phyloP scores from a whole-genome alignment of 371 early-diverging fungal genomes.

The Rhizomucor pusillus region DNA sequence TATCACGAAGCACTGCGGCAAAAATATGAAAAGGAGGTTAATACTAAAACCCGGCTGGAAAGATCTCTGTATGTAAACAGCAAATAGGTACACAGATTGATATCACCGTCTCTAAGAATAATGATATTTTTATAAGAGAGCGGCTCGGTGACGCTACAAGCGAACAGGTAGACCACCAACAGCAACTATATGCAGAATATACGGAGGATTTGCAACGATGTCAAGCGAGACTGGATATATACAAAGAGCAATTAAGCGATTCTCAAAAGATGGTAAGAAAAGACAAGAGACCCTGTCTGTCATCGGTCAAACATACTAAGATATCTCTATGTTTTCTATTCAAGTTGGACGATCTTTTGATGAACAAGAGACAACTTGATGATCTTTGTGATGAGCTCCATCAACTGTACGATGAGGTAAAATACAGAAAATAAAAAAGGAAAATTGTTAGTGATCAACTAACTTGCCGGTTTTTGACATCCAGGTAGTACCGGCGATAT shows the following conservation, averaged over 20 bases:
- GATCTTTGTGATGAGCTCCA: slow-evolving; percentile 27
- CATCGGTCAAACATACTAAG: neutral
- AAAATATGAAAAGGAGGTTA: slow-evolving; percentile 27
- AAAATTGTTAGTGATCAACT: no score
- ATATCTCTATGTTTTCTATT: neutral
- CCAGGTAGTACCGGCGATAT: slow-evolving; percentile 28
- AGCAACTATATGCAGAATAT: slow-evolving; percentile 10
- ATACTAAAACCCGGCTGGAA: slow-evolving; percentile 27
- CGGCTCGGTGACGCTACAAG: neutral
- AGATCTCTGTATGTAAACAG: slow-evolving; percentile 26
- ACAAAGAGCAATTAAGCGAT: slow-evolving; percentile 27
- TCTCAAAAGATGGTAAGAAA: slow-evolving; percentile 30
- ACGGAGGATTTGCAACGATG: slow-evolving; percentile 28
- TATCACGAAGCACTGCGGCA: slow-evolving; percentile 39
- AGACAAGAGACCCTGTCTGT: neutral
- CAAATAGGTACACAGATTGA: no score
- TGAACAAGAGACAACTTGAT: slow-evolving; percentile 31
- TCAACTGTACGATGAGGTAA: slow-evolving; percentile 35
- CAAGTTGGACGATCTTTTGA: slow-evolving; percentile 28
- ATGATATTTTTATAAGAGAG: neutral
- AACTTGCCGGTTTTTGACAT: neutral
- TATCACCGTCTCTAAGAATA: no score
- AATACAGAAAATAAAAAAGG: no score
- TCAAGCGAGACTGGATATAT: slow-evolving; percentile 20
- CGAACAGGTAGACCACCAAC: slow-evolving; percentile 12